Conservation (phyloP, 1,284 basidiomycete species). For the Austroboletus novae-zelandiae region DNA sequence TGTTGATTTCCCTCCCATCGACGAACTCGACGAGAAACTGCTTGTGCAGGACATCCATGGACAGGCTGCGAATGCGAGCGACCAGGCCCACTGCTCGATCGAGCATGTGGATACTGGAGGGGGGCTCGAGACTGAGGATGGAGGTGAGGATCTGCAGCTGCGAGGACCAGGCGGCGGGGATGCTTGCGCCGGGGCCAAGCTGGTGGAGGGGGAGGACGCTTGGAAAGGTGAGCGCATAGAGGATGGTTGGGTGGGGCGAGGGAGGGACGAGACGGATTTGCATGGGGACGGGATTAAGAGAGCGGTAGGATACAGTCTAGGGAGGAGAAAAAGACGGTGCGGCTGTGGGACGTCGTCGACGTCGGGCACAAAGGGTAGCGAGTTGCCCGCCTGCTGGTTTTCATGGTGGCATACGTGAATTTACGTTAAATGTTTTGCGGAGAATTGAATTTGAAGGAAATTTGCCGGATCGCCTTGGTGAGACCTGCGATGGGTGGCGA, state of each 20-base stretch:
- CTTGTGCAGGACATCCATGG: conserved; percentile 50
- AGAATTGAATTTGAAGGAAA: neutral
- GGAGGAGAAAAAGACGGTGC: conserved; percentile 24
- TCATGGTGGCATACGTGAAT: conserved; percentile 30
- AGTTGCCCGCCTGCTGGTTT: conserved; percentile 23
- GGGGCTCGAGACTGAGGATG: conserved; percentile 15
- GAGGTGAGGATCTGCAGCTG: conserved; percentile 40
- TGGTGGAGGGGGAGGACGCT: conserved; percentile 40
- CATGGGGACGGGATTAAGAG: too few relatives aligned
- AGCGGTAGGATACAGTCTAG: conserved; percentile 8
- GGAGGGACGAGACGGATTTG: conserved; percentile 17
- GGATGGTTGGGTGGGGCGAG: neutral
- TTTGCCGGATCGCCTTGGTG: conserved; percentile 1
- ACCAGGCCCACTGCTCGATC: conserved; percentile 62
- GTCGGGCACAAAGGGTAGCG: conserved; percentile 26
- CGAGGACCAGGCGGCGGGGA: conserved; percentile 58
- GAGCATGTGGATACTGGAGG: conserved; percentile 55
- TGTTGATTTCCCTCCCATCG: conserved; percentile 39
- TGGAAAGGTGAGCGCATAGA: too few relatives aligned
- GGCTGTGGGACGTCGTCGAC: conserved; percentile 26
- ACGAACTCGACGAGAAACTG: too few relatives aligned
- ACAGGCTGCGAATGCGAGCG: conserved; percentile 54
- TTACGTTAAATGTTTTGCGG: conserved; percentile 28
- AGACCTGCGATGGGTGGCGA: too few relatives aligned
- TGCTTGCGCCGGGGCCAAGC: conserved; percentile 37